Percentiles rank a stretch among this genome's conserved stretches.
Conservation (phyloP, 2,329 filamentous ascomycete species). For the Paraconiothyrium sp. region DNA sequence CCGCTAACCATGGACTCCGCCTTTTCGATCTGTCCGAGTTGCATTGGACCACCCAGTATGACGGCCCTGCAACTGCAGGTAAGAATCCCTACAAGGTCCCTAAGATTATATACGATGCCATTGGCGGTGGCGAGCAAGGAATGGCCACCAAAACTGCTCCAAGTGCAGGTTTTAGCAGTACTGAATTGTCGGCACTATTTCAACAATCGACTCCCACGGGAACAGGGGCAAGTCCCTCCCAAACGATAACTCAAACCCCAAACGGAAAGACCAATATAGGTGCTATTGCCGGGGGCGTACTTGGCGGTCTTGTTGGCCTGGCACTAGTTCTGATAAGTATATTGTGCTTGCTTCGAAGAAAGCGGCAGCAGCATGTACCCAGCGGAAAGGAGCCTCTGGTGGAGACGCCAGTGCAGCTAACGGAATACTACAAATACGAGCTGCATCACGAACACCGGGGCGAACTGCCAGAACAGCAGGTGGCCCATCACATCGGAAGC, state of each 20-base stretch:
- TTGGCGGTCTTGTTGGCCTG: constrained; percentile 18
- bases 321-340: constrained; percentile 14
- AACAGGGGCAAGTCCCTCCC: neutral
- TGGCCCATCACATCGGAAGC: too few relatives aligned
- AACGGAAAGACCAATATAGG: constrained; percentile 2
- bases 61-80: constrained; percentile 2
- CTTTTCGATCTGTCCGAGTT: constrained; percentile 21
- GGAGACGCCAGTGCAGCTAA: too few relatives aligned
- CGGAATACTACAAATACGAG: too few relatives aligned
- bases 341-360: constrained; percentile 16
- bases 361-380: neutral
- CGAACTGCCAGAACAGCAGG: too few relatives aligned
- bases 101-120: constrained; percentile 16
- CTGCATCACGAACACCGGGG: too few relatives aligned
- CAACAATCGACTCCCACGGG: constrained; percentile 12
- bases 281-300: constrained; percentile 19
- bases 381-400: neutral
- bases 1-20: constrained; percentile 20
- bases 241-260: neutral
- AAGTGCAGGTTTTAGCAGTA: constrained; percentile 20
- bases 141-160: constrained; percentile 19
- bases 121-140: constrained; percentile 19
- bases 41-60: constrained; percentile 18
- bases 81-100: constrained; percentile 15
- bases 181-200: constrained; percentile 18